Percentiles rank a stretch among this genome's conserved stretches.
Conservation (phyloP, 2,329 filamentous ascomycete species). For the Myriosclerotinia curreyana region DNA sequence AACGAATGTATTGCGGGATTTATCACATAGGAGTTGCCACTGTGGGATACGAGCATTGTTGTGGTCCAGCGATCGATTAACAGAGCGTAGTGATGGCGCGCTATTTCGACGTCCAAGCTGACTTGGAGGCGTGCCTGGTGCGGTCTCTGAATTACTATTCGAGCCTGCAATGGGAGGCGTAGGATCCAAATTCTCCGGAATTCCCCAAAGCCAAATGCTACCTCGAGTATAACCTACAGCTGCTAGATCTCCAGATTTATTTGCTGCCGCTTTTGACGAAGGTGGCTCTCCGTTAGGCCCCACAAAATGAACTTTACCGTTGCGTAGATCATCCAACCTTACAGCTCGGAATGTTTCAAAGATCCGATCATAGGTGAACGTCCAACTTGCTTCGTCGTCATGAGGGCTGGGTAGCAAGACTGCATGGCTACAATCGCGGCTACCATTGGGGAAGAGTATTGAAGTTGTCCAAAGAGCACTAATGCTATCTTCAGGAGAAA, state of each 20-base stretch:
- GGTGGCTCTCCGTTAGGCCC: constrained; percentile 63
- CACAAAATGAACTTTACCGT: constrained; percentile 76
- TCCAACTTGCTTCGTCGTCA: constrained; percentile 67
- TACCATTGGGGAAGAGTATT: constrained; percentile 79
- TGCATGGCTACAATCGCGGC: constrained; percentile 73
- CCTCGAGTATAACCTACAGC: constrained; percentile 66
- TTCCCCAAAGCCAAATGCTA: constrained; percentile 75
- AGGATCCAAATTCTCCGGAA: constrained; percentile 70
- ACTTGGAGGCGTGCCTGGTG: constrained; percentile 33
- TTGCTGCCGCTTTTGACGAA: constrained; percentile 66
- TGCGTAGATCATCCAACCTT: constrained; percentile 68
- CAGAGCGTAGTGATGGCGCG: constrained; percentile 34
- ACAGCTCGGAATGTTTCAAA: constrained; percentile 78
- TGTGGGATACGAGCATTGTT: constrained; percentile 51
- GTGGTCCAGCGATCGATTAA: constrained; percentile 28
- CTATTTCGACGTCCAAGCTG: constrained; percentile 35
- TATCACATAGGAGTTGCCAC: constrained; percentile 68
- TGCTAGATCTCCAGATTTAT: constrained; percentile 67
- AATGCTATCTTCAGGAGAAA: constrained; percentile 63
- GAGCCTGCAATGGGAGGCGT: constrained; percentile 43
- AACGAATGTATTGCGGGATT: constrained; percentile 65
- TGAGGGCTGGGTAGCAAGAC: constrained; percentile 52
- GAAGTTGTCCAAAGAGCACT: constrained; percentile 82
- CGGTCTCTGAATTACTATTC: constrained; percentile 37
- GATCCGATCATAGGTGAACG: constrained; percentile 73